A percentile compares a stretch with the other conserved stretches of the same genome.
Evolutionary conservation across 495 filamentous ascomycete genomes (phyloP).

Genomic region (Lophiostoma macrostomum): DNA sequence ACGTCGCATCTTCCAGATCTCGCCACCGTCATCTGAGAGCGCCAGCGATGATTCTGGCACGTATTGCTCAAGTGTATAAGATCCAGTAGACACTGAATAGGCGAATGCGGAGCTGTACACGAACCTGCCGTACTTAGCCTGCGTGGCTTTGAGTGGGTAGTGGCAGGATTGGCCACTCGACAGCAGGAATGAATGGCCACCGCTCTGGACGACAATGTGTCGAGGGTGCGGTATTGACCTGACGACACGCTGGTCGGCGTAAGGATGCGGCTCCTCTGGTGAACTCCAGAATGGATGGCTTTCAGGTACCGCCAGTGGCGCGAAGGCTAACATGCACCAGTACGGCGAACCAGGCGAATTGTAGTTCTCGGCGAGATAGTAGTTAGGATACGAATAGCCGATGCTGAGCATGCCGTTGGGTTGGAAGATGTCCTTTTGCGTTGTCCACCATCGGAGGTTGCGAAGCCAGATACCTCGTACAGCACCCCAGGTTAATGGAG

Average conservation of each 20-base stretch:
- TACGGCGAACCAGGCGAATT: constrained; percentile 71
- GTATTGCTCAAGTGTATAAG: constrained; percentile 72
- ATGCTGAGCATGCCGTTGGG: constrained; percentile 70
- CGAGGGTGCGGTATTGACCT: constrained; percentile 62
- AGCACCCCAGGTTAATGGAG: constrained; percentile 70
- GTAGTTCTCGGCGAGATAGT: constrained; percentile 78
- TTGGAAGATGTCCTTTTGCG: constrained; percentile 68
- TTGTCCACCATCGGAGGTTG: constrained; percentile 76
- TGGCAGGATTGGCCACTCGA: constrained; percentile 74
- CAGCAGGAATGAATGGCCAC: constrained; percentile 67
- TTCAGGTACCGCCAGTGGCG: constrained; percentile 62
- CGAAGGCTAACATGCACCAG: constrained; percentile 76
- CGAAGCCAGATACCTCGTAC: constrained; percentile 72
- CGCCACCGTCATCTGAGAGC: constrained; percentile 72
- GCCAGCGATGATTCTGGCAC: constrained; percentile 72
- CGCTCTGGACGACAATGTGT: constrained; percentile 61
- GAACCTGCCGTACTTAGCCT: constrained; percentile 78
- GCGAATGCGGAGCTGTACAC: constrained; percentile 72
- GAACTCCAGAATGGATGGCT: constrained; percentile 74
- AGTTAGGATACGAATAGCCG: constrained; percentile 75
- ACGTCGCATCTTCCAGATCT: constrained; percentile 73
- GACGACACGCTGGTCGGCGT: constrained; percentile 49
- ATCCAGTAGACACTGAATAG: constrained; percentile 72
- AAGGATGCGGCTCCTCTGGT: constrained; percentile 59
- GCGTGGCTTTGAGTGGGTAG: constrained; percentile 74